Evolutionary conservation across 1,284 basidiomycete genomes (phyloP), one percentile per base, ranked within the genome.

Genomic region (Malassezia obtusa): DNA sequence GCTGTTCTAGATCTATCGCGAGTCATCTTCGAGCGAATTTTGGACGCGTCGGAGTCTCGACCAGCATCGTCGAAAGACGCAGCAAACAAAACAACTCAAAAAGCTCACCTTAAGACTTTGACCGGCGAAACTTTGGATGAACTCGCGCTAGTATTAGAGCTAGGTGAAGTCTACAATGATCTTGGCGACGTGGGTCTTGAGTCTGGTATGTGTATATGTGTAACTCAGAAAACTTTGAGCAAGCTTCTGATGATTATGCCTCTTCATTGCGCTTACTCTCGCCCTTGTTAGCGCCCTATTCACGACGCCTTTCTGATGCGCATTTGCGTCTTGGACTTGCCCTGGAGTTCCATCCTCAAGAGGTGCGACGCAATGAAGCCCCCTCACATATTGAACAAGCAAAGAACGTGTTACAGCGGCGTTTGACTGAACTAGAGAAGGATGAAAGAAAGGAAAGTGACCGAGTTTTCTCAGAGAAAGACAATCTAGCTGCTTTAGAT

Each of bases 131-230:
- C 39, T 12, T 61, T 63, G 63, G 32, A 50, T 48, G 51, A 59
- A 25, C 43, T 43, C 4, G 50, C 57, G 28, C 50, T 71, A 36
- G 57, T 62, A 39, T 55, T 56, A 9, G 65, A 69, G 33, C 57
- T 72, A 10, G 68, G 67, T 10, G 68, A 72, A 40, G 68, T 72
- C n/a, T 55, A 66, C 37, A 71, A 71, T 51, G 59, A 67, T 49
- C 60, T 72, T n/a, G 70, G 65, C 31, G 70, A 72, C 38, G 62
- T 71, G 6, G 70, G 70, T 12, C 52, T 72, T 28, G 70, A 72
- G 46, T 60, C 59, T n/a, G 68, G 61, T 62, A 37, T 32, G 61
- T 52, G 9, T 12, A 12, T 19, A 6, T 37, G n/a, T n/a, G 32
- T 17, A 2, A 36, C 12, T 4, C 37, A 61, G 63, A 72, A 49